Conservation (phyloP, 345 rosid genomes). For the Odontarrhena argentea region DNA sequence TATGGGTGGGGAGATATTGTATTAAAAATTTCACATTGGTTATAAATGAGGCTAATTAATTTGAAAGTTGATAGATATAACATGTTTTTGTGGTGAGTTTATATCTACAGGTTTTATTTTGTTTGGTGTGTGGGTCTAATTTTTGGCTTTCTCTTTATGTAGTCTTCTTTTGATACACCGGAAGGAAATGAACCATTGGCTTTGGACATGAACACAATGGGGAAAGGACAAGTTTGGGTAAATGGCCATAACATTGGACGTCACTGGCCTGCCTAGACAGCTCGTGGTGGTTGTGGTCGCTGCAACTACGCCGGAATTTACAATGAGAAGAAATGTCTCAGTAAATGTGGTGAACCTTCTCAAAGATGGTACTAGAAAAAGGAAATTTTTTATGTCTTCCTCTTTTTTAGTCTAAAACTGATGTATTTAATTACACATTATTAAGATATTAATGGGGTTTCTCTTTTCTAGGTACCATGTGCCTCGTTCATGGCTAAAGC, state of each 20-base stretch:
- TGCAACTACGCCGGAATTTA: constrained; percentile 39
- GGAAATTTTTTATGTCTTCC: background rate
- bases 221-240: constrained; percentile 46
- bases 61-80: constrained; percentile 9
- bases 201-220: constrained; percentile 45
- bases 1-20: background rate
- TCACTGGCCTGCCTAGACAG: constrained; percentile 43
- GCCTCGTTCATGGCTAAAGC: constrained; percentile 89
- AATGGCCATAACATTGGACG: constrained; percentile 45
- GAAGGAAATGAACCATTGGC: constrained; percentile 40
- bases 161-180: constrained; percentile 32
- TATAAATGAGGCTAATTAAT: constrained; percentile 5
- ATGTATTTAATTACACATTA: background rate
- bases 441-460: background rate
- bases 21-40: background rate
- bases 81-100: background rate
- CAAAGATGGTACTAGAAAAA: constrained; percentile 73
- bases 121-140: background rate
- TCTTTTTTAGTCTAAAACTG: background rate
- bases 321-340: constrained; percentile 40
- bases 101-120: background rate
- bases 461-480: constrained; percentile 70
- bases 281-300: constrained; percentile 33
- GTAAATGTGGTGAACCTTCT: constrained; percentile 85
- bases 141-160: constrained; percentile 38